Conservation (phyloP, 176 grass and related monocot genomes). For the Triticum dicoccoides region DNA sequence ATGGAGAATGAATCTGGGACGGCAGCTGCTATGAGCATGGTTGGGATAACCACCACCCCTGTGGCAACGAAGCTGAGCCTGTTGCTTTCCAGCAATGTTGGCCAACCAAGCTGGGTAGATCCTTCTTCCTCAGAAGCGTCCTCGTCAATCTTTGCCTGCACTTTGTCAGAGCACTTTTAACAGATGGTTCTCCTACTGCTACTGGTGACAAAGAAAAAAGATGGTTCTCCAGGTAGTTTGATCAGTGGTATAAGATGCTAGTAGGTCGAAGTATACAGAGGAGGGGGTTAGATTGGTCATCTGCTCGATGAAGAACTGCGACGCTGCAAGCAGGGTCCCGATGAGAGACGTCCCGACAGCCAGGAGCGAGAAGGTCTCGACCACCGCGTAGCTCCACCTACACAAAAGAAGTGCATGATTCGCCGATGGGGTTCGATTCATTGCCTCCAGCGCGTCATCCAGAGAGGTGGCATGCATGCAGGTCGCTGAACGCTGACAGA, state of each 20-base stretch:
- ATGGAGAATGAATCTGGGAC: slow-evolving; percentile 65
- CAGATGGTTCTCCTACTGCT: too few species aligned
- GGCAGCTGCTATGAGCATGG: slow-evolving; percentile 46
- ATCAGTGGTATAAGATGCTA: too few species aligned
- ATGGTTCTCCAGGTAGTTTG: too few species aligned
- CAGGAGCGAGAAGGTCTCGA: slow-evolving; percentile 75
- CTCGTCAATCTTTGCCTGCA: background rate
- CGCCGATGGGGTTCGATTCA: background rate
- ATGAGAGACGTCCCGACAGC: slow-evolving; percentile 75
- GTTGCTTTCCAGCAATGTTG: slow-evolving; percentile 23
- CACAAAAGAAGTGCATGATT: background rate
- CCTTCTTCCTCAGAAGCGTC: background rate
- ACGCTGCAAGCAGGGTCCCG: slow-evolving; percentile 69
- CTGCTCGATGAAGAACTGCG: slow-evolving; percentile 87
- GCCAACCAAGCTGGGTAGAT: background rate
- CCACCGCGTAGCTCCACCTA: slow-evolving; percentile 59
- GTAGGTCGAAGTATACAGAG: too few species aligned
- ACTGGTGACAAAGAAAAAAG: too few species aligned
- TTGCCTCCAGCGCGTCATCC: background rate
- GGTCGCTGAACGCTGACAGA: background rate
- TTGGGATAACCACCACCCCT: slow-evolving; percentile 47
- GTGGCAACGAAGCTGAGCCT: slow-evolving; percentile 41
- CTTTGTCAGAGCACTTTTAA: too few species aligned
- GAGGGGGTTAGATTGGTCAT: slow-evolving; percentile 33
- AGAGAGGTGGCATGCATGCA: background rate